Evolutionary conservation across 1,284 basidiomycete genomes (phyloP).

Genomic region (Trametes pubescens): DNA sequence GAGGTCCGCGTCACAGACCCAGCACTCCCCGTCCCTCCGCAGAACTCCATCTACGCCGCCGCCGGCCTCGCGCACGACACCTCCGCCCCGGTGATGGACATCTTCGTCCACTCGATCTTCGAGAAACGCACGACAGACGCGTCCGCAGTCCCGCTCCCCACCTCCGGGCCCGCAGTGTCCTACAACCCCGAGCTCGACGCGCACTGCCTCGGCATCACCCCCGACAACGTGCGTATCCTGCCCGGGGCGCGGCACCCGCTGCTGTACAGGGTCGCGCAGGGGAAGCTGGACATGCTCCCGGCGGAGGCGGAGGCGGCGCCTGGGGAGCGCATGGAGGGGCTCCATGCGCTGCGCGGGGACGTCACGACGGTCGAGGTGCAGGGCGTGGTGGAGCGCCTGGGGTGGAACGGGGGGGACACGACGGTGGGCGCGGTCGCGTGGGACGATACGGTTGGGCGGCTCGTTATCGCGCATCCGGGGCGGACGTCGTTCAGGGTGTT

Average conservation of each 20-base stretch:
- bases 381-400: background rate
- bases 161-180: background rate
- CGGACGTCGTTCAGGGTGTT: background rate
- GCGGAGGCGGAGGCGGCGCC: background rate
- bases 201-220: background rate
- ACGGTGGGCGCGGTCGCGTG: constrained; percentile 4
- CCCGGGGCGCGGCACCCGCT: constrained; percentile 1
- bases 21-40: background rate
- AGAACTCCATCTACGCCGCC: constrained; percentile 3
- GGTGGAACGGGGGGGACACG: background rate
- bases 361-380: background rate
- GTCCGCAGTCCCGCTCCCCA: background rate
- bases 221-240: background rate
- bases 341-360: background rate
- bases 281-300: background rate
- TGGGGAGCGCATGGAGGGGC: background rate
- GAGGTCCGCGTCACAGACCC: background rate
- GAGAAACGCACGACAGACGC: background rate
- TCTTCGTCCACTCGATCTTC: background rate
- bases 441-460: constrained; percentile 5
- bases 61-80: background rate
- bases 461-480: background rate
- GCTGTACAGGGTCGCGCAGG: background rate
- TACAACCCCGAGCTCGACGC: background rate
- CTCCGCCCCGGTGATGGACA: background rate